Conservation (phyloP, 257 asterid species). For the Paulownia fortunei region DNA sequence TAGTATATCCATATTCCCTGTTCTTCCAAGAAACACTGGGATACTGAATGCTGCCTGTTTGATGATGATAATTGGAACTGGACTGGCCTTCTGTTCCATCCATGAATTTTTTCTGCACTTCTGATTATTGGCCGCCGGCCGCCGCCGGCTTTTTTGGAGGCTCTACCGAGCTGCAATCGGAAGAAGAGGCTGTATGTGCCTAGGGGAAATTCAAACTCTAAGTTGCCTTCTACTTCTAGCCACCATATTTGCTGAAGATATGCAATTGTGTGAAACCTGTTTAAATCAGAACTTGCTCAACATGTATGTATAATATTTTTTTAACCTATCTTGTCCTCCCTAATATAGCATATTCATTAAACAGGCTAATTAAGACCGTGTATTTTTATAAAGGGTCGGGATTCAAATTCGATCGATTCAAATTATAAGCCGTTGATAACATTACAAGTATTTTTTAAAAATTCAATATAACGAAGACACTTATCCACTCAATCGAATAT, state of each 20-base stretch:
- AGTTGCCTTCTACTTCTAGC: conserved; percentile 58
- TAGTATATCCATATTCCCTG: conserved; percentile 52
- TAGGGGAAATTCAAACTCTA: conserved; percentile 60
- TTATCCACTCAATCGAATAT: too few species aligned
- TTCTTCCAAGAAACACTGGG: conserved; percentile 38
- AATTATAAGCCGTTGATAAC: too few species aligned
- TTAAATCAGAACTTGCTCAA: too few species aligned
- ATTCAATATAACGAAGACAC: too few species aligned
- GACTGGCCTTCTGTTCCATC: conserved; percentile 63
- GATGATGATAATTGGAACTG: conserved; percentile 51
- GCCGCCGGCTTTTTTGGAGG: conserved; percentile 31
- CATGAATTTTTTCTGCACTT: conserved; percentile 47
- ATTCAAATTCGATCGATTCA: too few species aligned
- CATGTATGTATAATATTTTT: too few species aligned
- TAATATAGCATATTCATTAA: too few species aligned
- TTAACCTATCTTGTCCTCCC: too few species aligned
- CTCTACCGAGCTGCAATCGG: conserved; percentile 51
- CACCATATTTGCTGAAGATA: conserved; percentile 72
- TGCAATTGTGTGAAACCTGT: conserved; percentile 53
- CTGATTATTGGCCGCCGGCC: conserved; percentile 27
- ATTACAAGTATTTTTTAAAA: too few species aligned
- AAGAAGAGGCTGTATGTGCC: conserved; percentile 60
- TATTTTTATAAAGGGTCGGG: too few species aligned
- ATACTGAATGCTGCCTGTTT: conserved; percentile 34
- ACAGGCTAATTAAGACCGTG: too few species aligned